phyloP scores from a whole-genome alignment of 2,329 filamentous ascomycete species.

The Helminthosporium solani region DNA sequence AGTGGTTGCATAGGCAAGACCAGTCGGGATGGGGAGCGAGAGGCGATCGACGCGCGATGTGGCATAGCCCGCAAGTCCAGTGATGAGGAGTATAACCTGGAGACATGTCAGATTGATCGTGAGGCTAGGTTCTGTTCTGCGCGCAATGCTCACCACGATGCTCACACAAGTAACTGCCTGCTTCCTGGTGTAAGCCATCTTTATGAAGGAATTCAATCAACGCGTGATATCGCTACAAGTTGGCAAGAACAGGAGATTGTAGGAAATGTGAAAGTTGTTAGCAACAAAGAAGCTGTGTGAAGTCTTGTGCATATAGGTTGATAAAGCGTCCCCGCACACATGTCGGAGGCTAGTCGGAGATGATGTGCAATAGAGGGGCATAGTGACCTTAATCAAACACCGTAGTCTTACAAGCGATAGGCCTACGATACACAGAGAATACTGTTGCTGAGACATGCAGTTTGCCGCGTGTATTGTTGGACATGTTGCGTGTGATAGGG shows the following conservation, averaged over 20 bases:
- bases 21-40: slow-evolving; percentile 46
- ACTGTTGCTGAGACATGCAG: not conserved
- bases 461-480: not conserved
- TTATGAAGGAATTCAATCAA: not conserved
- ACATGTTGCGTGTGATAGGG: not conserved
- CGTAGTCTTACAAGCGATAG: not conserved
- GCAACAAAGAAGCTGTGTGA: not conserved
- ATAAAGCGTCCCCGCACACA: not conserved
- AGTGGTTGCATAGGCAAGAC: slow-evolving; percentile 44
- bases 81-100: slow-evolving; percentile 46
- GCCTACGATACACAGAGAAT: not conserved
- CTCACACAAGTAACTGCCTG: slow-evolving; percentile 43
- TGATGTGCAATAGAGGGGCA: not conserved
- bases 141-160: slow-evolving; percentile 35
- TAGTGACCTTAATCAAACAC: not conserved
- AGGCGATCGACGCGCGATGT: slow-evolving; percentile 32
- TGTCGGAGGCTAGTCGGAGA: not conserved
- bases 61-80: slow-evolving; percentile 42
- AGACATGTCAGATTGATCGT: slow-evolving; percentile 3
- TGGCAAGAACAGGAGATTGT: not conserved
- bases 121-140: not conserved
- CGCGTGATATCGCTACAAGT: not conserved
- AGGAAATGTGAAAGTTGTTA: not conserved
- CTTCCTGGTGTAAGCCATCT: slow-evolving; percentile 41
- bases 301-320: not conserved